A percentile compares a stretch with the other conserved stretches of the same genome.
Evolutionary conservation across 2,329 filamentous ascomycete species (phyloP).

Genomic region (Pseudogymnoascus sp.): DNA sequence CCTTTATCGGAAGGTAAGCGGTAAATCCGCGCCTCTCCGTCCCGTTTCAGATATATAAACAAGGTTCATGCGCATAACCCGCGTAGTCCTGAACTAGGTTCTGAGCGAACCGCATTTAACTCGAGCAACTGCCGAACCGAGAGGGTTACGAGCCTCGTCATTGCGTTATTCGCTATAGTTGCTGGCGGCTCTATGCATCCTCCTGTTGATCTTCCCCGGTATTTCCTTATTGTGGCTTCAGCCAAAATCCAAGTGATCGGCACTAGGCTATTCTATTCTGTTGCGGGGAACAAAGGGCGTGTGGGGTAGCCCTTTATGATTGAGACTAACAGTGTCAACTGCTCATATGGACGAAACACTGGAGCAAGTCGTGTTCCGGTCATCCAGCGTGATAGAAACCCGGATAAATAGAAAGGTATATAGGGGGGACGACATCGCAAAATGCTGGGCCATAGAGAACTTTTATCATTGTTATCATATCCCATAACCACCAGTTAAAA

Average conservation of each 20-base stretch:
- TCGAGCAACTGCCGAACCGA: neutral
- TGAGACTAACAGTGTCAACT: neutral
- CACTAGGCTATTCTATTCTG: neutral
- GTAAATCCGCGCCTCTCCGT: neutral
- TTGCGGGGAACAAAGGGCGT: neutral
- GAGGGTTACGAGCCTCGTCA: neutral
- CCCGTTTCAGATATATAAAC: conserved; percentile 2
- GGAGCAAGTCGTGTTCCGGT: neutral
- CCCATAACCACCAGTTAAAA: neutral
- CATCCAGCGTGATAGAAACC: neutral
- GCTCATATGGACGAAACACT: conserved; percentile 4
- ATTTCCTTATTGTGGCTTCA: conserved; percentile 7
- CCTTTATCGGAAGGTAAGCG: neutral
- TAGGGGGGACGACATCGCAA: neutral
- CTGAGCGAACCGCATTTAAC: neutral
- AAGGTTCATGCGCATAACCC: neutral
- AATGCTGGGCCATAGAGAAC: neutral
- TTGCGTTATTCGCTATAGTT: neutral
- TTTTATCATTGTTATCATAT: neutral
- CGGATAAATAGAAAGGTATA: conserved; percentile 1
- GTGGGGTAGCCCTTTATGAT: neutral
- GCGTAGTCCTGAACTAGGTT: neutral
- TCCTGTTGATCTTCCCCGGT: neutral
- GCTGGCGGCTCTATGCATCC: neutral
- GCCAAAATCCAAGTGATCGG: neutral